Evolutionary conservation across 225 moss, liverwort and hornwort genomes (phyloP), one percentile per base, ranked within the genome.

Genomic region (Marchantia polymorpha): DNA sequence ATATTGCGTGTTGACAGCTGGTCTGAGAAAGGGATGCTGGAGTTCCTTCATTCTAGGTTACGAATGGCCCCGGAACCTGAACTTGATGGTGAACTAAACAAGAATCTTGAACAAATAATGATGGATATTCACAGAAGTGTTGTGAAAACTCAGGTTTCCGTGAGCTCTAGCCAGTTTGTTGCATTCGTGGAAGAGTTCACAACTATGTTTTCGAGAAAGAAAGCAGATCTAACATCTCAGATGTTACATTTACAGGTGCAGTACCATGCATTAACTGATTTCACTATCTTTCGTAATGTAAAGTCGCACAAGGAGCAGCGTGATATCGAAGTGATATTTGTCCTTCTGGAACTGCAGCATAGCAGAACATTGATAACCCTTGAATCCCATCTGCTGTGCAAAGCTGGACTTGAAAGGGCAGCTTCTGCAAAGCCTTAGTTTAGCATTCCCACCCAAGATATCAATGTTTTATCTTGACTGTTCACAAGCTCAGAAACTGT

Each of bases 51-150:
- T 52, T 75, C 76, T 23, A 74, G 63, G 64, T 76, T 86, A 19
- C 16, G n/a, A 59, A 70, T 70, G 49, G 65, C n/a, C 46, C 25
- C n/a, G 56, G 70, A 61, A 69, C 31, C 47, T n/a, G 19, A 6
- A 64, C 73, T 71, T 48, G 54, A 75, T 30, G 47, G 73, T 13
- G 80, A 80, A 20, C 54, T n/a, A 27, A 65, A 39, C 0, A 75
- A 79, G 31, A 39, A 48, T 22, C 26, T 86, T 55, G 76, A 50
- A 39, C 52, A 74, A 58, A 71, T 76, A 26, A 73, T 86, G 82
- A 49, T 86, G 82, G 75, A 75, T n/a, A 82, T 86, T 48, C 82
- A 86, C 75, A 86, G 69, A 39, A 82, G 82, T 76, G 82, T 79
- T 27, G 51, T 83, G 39, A 71, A 26, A 74, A 85, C 69, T 47